Conservation (phyloP, 108 stramenopile species). For the Nitzschia sp. region DNA sequence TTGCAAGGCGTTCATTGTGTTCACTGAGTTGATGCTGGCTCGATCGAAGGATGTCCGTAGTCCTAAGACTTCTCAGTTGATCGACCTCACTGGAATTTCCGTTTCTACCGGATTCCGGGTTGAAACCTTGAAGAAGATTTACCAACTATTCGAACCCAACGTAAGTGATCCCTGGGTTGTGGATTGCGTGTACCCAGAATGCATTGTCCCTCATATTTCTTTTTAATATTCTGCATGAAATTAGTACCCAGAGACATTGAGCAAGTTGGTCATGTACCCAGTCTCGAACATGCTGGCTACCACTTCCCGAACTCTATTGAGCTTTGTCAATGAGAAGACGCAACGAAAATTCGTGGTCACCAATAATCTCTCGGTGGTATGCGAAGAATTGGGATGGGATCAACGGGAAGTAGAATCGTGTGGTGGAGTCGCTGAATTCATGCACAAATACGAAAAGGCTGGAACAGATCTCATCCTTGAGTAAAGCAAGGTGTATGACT, state of each 20-base stretch:
- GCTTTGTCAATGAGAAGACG: conserved; percentile 83
- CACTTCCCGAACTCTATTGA: conserved; percentile 59
- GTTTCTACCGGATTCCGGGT: conserved; percentile 67
- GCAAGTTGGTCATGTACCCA: conserved; percentile 81
- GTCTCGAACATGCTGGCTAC: conserved; percentile 57
- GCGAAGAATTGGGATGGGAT: conserved; percentile 77
- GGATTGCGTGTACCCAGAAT: too few relatives aligned
- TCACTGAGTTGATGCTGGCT: conserved; percentile 69
- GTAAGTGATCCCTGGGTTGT: background rate
- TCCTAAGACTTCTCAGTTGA: conserved; percentile 69
- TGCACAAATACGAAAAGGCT: conserved; percentile 70
- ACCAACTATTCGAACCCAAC: conserved; percentile 75
- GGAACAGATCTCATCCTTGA: conserved; percentile 66
- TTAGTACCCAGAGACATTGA: conserved; percentile 69
- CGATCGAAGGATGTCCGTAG: conserved; percentile 58
- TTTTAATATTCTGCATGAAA: background rate
- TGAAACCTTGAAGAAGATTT: conserved; percentile 63
- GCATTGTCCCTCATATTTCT: background rate
- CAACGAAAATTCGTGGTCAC: conserved; percentile 80
- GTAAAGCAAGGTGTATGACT: conserved; percentile 10
- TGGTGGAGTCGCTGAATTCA: conserved; percentile 71
- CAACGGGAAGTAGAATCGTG: conserved; percentile 62
- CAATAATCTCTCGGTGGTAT: conserved; percentile 66
- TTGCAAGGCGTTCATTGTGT: conserved; percentile 75
- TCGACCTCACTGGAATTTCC: conserved; percentile 71